A percentile compares a stretch with the other conserved stretches of the same genome.
These are phyloP conservation scores for Colletotrichum tamarilloi DNA, from an alignment of 2,329 filamentous ascomycete genomes.

Conservation along the genomic window DNA sequence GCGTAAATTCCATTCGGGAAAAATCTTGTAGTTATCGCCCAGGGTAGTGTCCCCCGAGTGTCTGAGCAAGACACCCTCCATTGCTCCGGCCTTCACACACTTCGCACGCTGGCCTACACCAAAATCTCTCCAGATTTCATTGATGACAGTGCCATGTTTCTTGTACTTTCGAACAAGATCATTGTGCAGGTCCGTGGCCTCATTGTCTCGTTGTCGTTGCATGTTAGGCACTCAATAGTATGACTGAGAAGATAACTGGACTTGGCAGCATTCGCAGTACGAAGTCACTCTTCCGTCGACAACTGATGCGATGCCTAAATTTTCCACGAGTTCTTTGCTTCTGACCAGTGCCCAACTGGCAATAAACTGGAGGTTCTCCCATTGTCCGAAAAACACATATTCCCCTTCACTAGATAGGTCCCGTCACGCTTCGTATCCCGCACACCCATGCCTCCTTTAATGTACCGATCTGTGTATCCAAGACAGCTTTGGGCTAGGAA, in stretches of 20 bases:
- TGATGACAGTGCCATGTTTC: conserved; percentile 47
- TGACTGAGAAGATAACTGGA: background rate
- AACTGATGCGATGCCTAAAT: no score
- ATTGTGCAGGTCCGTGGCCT: conserved; percentile 44
- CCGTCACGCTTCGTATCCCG: no score
- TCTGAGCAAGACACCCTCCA: conserved; percentile 47
- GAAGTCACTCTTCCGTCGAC: background rate
- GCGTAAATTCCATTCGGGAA: conserved; percentile 56
- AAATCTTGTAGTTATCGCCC: conserved; percentile 50
- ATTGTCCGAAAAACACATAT: no score
- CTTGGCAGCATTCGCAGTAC: no score
- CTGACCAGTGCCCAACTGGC: no score
- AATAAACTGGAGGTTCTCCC: no score
- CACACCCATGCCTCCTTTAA: fast-evolving
- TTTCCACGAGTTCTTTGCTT: no score
- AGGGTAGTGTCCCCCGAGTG: conserved; percentile 47
- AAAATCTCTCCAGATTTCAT: conserved; percentile 53
- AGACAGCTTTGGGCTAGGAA: fast-evolving
- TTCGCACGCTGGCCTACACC: conserved; percentile 44
- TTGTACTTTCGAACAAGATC: conserved; percentile 54
- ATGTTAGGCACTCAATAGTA: background rate
- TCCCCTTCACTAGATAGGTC: no score
- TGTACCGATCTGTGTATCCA: no score
- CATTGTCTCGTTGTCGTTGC: background rate
- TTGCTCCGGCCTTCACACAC: conserved; percentile 48